Base-by-base conservation (phyloP, 108 stramenopile genomes). In the Mayamaea pseudoterrestris region DNA sequence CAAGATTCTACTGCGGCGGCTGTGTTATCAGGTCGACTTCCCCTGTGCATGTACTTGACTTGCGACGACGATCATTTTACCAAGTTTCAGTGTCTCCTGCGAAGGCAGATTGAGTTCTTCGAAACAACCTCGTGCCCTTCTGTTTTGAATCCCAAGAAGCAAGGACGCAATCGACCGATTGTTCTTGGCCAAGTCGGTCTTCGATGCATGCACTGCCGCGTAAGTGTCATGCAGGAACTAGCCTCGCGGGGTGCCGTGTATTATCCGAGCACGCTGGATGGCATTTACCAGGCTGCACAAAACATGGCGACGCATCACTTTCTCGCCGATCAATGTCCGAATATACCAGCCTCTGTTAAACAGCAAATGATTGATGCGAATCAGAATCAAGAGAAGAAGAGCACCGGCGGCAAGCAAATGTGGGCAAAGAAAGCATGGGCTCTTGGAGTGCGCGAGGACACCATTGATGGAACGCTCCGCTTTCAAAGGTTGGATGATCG, bases 381-480 rank as follows among this genome's bases (percentile, higher is more conserved):
- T 4, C 24, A 72, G 20, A 23, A 26, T 14, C 47, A 47, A 34
- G 63, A 73, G 29, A 47, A 50, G 21, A 36, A 58, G 11, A 69
- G 68, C 42, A 73, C 78, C 5, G 76, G 78, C 20, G 61, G 83
- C 53, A 85, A 85, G 54, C 68, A 73, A 13, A 75, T 78, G 43
- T 85, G 83, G 83, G 66, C 66, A 16, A 76, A 80, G 13, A 48
- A 57, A 11, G 71, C 57, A 18, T 47, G 48, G 11, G 53, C 30
- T 16, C 27, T 60, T 13, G 66, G 66, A 4, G 66, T 67, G 12
- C 31, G 29, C 41, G 68, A 69, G 34, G 56, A 60, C 22, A 27
- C 7, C n/a, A n/a, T n/a, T n/a, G n/a, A n/a, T n/a, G n/a, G n/a
- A n/a, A n/a, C n/a, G n/a, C n/a, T n/a, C n/a, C n/a, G n/a, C n/a